phyloP scores from a whole-genome alignment of 2,329 filamentous ascomycete species.

The Zarea fungicola region DNA sequence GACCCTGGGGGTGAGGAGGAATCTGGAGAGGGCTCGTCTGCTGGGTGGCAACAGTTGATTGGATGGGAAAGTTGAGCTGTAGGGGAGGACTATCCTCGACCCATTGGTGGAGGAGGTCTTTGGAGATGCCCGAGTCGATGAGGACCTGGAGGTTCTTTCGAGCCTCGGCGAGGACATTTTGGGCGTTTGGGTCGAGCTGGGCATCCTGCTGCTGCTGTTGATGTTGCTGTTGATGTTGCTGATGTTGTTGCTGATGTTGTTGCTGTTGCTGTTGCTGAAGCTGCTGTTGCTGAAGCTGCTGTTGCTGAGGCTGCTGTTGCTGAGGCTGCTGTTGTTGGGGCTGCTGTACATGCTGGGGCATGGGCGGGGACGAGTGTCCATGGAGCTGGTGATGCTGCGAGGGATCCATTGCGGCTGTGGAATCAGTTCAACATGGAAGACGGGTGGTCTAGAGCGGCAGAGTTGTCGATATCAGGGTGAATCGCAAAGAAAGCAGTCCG shows the following conservation, averaged over 20 bases:
- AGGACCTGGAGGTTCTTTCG: slow-evolving; percentile 41
- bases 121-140: slow-evolving; percentile 41
- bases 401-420: slow-evolving; percentile 25
- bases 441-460: too few relatives aligned
- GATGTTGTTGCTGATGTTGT: slow-evolving; percentile 14
- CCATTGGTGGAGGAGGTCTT: slow-evolving; percentile 37
- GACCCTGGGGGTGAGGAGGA: slow-evolving; percentile 17
- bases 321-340: too few relatives aligned
- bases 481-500: too few relatives aligned
- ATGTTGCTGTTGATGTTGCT: slow-evolving; percentile 16
- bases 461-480: neutral
- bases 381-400: slow-evolving; percentile 25
- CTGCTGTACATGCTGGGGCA: slow-evolving; percentile 14
- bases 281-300: too few relatives aligned
- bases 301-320: too few relatives aligned
- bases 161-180: slow-evolving; percentile 40
- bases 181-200: slow-evolving; percentile 31
- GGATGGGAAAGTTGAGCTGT: slow-evolving; percentile 22
- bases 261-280: too few relatives aligned
- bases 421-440: slow-evolving; percentile 23
- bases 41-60: slow-evolving; percentile 9
- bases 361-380: slow-evolving; percentile 21
- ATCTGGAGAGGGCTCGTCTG: slow-evolving; percentile 4
- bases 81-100: slow-evolving; percentile 33
- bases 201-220: slow-evolving; percentile 21